Evolutionary conservation across 768 basidiomycete species (phyloP).

Genomic region (Tricholoma matsutake): DNA sequence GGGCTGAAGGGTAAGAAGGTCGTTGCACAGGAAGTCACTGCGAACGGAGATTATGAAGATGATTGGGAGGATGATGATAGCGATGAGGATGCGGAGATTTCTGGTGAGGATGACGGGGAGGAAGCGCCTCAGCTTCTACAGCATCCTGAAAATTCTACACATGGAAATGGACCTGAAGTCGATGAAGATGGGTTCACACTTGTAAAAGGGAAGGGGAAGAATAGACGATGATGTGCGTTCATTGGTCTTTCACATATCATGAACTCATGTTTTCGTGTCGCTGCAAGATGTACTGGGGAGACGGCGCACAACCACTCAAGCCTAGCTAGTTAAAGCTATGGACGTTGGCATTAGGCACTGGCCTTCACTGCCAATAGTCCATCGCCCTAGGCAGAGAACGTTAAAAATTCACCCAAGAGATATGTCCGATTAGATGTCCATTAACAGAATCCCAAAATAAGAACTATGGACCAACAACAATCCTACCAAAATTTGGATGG

Average conservation of each 20-base stretch:
- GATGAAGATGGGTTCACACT: slow-evolving; percentile 93
- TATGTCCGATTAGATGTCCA: background rate
- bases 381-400: too few species aligned
- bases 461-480: background rate
- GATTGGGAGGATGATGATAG: slow-evolving; percentile 38
- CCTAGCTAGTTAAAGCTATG: background rate
- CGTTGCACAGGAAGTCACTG: slow-evolving; percentile 39
- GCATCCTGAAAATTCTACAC: slow-evolving; percentile 22
- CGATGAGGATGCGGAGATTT: slow-evolving; percentile 36
- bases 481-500: background rate
- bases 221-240: slow-evolving; percentile 31
- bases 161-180: slow-evolving; percentile 62
- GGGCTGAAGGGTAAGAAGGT: slow-evolving; percentile 55
- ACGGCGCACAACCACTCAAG: background rate
- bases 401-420: too few species aligned
- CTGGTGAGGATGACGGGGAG: slow-evolving; percentile 46
- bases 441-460: background rate
- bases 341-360: background rate
- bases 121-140: slow-evolving; percentile 57
- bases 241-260: too few species aligned
- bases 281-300: background rate
- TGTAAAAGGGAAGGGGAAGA: slow-evolving; percentile 63
- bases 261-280: background rate
- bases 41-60: slow-evolving; percentile 41
- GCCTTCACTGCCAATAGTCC: background rate